phyloP scores from a whole-genome alignment of 2,329 filamentous ascomycete genomes.

The Colletotrichum sp. region DNA sequence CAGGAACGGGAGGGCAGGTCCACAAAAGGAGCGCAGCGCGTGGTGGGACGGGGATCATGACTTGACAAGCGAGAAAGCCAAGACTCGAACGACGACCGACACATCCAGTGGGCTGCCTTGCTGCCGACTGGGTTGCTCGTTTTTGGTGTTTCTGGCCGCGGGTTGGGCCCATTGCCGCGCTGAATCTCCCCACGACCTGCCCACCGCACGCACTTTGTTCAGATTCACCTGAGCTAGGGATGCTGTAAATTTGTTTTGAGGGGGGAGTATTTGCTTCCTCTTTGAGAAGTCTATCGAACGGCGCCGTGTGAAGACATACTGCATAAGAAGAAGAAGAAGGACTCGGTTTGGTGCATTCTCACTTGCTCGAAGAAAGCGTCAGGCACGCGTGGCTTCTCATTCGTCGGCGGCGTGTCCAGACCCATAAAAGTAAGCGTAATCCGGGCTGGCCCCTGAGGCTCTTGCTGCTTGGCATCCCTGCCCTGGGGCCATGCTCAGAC shows the following conservation, averaged over 20 bases:
- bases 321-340: background rate
- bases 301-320: background rate
- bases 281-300: background rate
- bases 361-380: background rate
- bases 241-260: background rate
- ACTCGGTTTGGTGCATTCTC: background rate
- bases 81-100: background rate
- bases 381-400: background rate
- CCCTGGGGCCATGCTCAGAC: conserved; percentile 15
- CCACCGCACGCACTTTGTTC: background rate
- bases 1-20: conserved; percentile 1
- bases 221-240: background rate
- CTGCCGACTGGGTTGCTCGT: background rate
- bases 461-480: conserved; percentile 17
- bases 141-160: background rate
- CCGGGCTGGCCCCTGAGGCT: conserved; percentile 12
- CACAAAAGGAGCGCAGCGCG: conserved; percentile 12
- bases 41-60: conserved; percentile 4
- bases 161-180: conserved; percentile 1
- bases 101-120: conserved; percentile 1
- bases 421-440: conserved; percentile 4
- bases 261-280: background rate
- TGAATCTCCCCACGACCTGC: conserved; percentile 12
- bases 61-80: background rate
- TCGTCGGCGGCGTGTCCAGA: background rate